Evolutionary conservation across 2,329 filamentous ascomycete species (phyloP).

Genomic region (Trichoderma breve): DNA sequence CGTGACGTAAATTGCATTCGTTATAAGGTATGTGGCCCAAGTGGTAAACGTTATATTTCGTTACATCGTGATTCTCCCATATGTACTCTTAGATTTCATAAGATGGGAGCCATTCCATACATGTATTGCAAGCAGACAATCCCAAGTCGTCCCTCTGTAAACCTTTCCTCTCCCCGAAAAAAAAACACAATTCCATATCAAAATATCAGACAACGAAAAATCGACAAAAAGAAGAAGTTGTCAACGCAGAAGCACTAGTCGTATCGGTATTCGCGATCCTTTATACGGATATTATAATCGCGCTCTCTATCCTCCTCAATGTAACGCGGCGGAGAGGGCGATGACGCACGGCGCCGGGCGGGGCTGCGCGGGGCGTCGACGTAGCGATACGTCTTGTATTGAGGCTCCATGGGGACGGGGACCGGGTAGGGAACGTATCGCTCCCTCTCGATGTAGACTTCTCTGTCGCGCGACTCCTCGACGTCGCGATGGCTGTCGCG

Average conservation of each 20-base stretch:
- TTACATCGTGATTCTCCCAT: not conserved
- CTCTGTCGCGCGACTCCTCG: conserved; percentile 31
- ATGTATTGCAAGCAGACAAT: not conserved
- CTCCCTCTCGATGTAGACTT: conserved; percentile 54
- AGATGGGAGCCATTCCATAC: not conserved
- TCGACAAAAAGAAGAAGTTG: not conserved
- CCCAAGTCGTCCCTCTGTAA: not conserved
- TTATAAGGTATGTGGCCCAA: not conserved
- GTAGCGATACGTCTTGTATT: conserved; percentile 52
- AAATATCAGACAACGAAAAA: not conserved
- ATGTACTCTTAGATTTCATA: not conserved
- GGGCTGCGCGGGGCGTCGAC: conserved; percentile 44
- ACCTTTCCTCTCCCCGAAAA: not conserved
- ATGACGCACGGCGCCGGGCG: conserved; percentile 30
- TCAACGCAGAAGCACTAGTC: conserved; percentile 22
- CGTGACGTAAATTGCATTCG: not conserved
- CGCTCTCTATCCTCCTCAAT: conserved; percentile 28
- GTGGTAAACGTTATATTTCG: not conserved
- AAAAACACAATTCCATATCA: not conserved
- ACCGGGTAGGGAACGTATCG: conserved; percentile 43
- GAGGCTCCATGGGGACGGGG: conserved; percentile 43
- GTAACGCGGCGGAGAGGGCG: conserved; percentile 32
- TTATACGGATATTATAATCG: conserved; percentile 23
- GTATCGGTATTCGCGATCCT: conserved; percentile 27
- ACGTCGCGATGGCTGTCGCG: not conserved